Base-by-base conservation (phyloP, 805 yeast genomes). In the Yarrowia yakushimensis region DNA sequence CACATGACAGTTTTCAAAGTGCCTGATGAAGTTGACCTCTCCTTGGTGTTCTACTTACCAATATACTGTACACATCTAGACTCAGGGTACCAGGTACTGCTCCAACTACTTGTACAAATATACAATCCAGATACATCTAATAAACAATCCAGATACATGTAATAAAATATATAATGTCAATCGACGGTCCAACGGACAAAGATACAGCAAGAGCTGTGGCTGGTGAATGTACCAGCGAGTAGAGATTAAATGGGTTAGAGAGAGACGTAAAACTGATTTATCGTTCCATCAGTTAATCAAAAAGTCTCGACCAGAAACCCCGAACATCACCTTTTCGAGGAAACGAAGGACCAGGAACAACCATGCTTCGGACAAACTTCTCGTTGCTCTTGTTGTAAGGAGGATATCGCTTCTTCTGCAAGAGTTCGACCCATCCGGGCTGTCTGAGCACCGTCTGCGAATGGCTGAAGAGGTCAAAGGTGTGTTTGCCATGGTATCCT, bases 401-500 rank as follows among this genome's bases (percentile, higher is more conserved):
- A 5, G 90, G 85, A 67, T 86, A 87, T 69, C 94, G 81, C 36
- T 80, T 78, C 23, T 78, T 74, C 55, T 85, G 70, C 22, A 84
- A 65, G 12, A 76, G 67, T 68, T 90, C 96, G 54, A 77, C 77
- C 86, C 85, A 84, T 63, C 78, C 79, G 11, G 86, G 85, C 71
- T 86, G 89, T 57, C 77, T 81, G 66, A 88, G 70, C 2, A 85
- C 77, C 0, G 91, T 81, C 69, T 96, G 81, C 69, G 82, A 82
- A 71, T 88, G 96, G 1, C 90, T 81, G 69, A 91, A 91, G 9
- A 86, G 77, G 46, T 84, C 81, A 64, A 84, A 79, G 6, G 90
- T 85, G 70, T 76, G 79, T 64, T 73, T 74, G 2, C 97, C 96
- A 70, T 91, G 97, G 73, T 90, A 91, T 30, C 80, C 76, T 11